Percentiles rank a stretch among this genome's conserved stretches.
Evolutionary conservation across 2,329 filamentous ascomycete species (phyloP).

Genomic region (Aspergillus quadrilineatus): DNA sequence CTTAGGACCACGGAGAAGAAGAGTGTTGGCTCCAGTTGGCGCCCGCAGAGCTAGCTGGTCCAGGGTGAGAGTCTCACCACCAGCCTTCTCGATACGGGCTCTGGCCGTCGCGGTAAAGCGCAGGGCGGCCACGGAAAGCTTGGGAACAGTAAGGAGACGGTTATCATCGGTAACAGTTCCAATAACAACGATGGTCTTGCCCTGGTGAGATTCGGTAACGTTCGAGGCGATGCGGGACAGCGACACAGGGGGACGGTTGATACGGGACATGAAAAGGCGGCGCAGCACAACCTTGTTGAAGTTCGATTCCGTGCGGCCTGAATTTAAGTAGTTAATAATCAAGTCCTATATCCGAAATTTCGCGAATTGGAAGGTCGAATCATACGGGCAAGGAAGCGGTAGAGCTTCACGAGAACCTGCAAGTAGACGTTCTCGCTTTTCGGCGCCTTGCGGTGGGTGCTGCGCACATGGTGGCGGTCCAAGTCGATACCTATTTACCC

Average conservation of each 20-base stretch:
- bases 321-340: slow-evolving; percentile 20
- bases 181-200: slow-evolving; percentile 87
- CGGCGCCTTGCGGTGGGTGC: slow-evolving; percentile 82
- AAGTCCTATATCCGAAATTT: neutral
- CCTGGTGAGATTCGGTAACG: slow-evolving; percentile 57
- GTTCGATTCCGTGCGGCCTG: slow-evolving; percentile 90
- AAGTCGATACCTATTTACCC: slow-evolving; percentile 52
- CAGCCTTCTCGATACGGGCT: slow-evolving; percentile 87
- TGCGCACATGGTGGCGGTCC: slow-evolving; percentile 63
- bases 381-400: slow-evolving; percentile 91
- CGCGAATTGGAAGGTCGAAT: slow-evolving; percentile 18
- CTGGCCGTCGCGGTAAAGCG: slow-evolving; percentile 96
- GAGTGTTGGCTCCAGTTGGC: slow-evolving; percentile 94
- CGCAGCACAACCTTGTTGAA: slow-evolving; percentile 99
- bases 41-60: slow-evolving; percentile 95
- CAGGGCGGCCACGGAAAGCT: slow-evolving; percentile 89
- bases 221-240: slow-evolving; percentile 81
- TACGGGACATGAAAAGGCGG: slow-evolving; percentile 97
- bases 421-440: slow-evolving; percentile 99
- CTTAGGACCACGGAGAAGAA: slow-evolving; percentile 97
- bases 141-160: slow-evolving; percentile 85
- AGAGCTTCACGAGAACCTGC: slow-evolving; percentile 96
- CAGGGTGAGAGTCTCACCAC: slow-evolving; percentile 91
- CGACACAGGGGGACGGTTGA: slow-evolving; percentile 94
- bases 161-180: slow-evolving; percentile 98